Conservation (phyloP, 768 basidiomycete species). For the Stropharia rugosoannulata region DNA sequence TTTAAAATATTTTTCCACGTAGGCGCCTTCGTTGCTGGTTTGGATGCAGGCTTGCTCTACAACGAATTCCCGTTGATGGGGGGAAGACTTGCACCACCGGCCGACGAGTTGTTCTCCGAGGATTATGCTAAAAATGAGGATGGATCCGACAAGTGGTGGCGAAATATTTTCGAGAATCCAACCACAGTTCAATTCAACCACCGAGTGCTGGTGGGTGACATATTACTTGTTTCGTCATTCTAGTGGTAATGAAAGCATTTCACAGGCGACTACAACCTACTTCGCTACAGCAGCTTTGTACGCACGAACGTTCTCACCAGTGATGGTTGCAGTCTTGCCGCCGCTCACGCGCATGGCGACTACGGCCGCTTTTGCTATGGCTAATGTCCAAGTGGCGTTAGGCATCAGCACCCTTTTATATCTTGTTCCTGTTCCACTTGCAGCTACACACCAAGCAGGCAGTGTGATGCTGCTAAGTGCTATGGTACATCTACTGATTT, state of each 20-base stretch:
- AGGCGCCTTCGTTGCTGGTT: conserved; percentile 98
- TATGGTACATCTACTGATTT: conserved; percentile 73
- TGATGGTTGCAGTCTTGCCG: conserved; percentile 63
- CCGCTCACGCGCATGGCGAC: conserved; percentile 54
- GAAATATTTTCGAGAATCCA: conserved; percentile 96
- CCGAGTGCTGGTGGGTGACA: conserved; percentile 72
- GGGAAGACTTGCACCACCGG: conserved; percentile 77
- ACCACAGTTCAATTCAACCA: conserved; percentile 98
- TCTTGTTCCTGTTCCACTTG: conserved; percentile 89
- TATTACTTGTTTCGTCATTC: not conserved
- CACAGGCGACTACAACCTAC: conserved; percentile 86
- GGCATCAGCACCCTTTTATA: conserved; percentile 80
- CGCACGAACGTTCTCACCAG: conserved; percentile 51
- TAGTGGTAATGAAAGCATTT: conserved; percentile 1
- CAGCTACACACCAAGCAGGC: conserved; percentile 94
- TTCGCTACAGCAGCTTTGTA: conserved; percentile 63
- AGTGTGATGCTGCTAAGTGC: conserved; percentile 86
- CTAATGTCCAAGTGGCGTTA: conserved; percentile 74
- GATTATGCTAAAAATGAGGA: conserved; percentile 71
- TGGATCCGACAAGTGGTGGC: conserved; percentile 85
- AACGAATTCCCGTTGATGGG: conserved; percentile 99
- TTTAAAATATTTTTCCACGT: not conserved
- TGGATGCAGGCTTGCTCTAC: conserved; percentile 96
- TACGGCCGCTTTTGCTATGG: conserved; percentile 71
- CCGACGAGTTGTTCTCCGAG: conserved; percentile 76